Evolutionary conservation across 1,284 basidiomycete genomes (phyloP).

Genomic region (Cutaneotrichosporon sp.): DNA sequence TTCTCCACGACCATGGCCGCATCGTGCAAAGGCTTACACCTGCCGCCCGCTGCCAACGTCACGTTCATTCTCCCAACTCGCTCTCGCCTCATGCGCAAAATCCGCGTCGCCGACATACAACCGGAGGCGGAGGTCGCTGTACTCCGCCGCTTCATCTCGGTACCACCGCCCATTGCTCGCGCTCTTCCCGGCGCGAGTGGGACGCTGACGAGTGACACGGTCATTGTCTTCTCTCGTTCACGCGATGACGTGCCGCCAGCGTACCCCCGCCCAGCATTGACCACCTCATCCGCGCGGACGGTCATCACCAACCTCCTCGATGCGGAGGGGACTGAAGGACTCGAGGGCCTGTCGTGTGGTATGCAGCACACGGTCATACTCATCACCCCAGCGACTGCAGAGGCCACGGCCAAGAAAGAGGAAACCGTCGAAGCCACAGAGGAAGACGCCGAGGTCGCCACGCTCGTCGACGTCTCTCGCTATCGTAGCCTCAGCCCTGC

Average conservation of each 20-base stretch:
- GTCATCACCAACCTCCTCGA: conserved; percentile 1
- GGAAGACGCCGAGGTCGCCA: neutral
- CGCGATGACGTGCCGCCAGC: neutral
- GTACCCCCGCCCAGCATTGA: neutral
- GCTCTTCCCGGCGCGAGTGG: neutral
- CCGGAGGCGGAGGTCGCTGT: neutral
- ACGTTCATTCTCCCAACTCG: neutral
- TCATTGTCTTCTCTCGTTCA: neutral
- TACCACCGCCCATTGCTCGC: neutral
- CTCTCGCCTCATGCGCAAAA: neutral
- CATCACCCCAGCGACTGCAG: neutral
- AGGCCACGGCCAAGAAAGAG: neutral
- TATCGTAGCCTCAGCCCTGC: neutral
- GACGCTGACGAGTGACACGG: neutral
- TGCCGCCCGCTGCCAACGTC: neutral
- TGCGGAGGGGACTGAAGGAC: neutral
- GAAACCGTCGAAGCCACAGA: neutral
- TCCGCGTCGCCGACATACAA: neutral
- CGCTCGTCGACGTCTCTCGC: neutral
- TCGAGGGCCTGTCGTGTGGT: conserved; percentile 1
- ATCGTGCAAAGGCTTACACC: neutral
- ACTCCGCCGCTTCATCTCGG: neutral
- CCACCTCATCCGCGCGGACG: neutral
- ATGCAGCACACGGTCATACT: neutral
- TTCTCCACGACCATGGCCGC: neutral